Percentiles rank a stretch among this genome's conserved stretches.
Evolutionary conservation across 1,284 basidiomycete species (phyloP).

Genomic region (Ceraceosorus guamensis): DNA sequence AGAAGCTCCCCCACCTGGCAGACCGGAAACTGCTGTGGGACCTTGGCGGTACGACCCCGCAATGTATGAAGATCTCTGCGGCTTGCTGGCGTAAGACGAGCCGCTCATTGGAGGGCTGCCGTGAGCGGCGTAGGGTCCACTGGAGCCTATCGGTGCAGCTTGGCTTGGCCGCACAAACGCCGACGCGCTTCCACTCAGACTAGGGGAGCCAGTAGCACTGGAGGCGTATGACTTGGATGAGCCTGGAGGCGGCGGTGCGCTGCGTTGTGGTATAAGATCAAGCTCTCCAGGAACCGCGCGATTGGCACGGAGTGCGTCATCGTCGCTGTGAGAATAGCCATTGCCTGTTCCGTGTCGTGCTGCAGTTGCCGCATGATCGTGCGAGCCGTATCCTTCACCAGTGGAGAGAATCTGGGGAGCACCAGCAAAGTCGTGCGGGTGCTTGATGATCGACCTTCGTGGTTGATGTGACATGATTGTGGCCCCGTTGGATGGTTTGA

Average conservation of each 20-base stretch:
- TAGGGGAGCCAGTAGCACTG: not conserved
- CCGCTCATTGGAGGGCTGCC: slow-evolving; percentile 5
- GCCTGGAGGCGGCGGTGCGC: slow-evolving; percentile 20
- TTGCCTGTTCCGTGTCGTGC: not conserved
- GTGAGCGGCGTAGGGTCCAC: no score
- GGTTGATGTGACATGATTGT: slow-evolving; percentile 18
- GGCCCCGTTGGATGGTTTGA: no score
- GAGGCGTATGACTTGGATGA: not conserved
- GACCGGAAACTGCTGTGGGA: not conserved
- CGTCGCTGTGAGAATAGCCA: not conserved
- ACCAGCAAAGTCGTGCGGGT: slow-evolving; percentile 38
- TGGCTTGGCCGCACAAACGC: slow-evolving; percentile 10
- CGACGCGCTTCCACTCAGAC: slow-evolving; percentile 5
- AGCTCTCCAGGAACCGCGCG: not conserved
- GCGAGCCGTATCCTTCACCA: slow-evolving; percentile 9
- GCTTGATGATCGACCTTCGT: slow-evolving; percentile 35
- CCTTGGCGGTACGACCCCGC: slow-evolving; percentile 15
- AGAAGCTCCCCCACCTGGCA: no score
- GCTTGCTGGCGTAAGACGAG: slow-evolving; percentile 3
- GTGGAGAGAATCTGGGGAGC: slow-evolving; percentile 27
- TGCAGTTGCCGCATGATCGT: not conserved
- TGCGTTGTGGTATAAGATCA: slow-evolving; percentile 34
- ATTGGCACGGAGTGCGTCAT: not conserved
- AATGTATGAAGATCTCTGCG: slow-evolving; percentile 13
- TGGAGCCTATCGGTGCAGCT: no score